A percentile compares a stretch with the other conserved stretches of the same genome.
These are phyloP conservation scores for Usnea hakonensis DNA, from an alignment of 495 filamentous ascomycete species.

Conservation along the genomic window DNA sequence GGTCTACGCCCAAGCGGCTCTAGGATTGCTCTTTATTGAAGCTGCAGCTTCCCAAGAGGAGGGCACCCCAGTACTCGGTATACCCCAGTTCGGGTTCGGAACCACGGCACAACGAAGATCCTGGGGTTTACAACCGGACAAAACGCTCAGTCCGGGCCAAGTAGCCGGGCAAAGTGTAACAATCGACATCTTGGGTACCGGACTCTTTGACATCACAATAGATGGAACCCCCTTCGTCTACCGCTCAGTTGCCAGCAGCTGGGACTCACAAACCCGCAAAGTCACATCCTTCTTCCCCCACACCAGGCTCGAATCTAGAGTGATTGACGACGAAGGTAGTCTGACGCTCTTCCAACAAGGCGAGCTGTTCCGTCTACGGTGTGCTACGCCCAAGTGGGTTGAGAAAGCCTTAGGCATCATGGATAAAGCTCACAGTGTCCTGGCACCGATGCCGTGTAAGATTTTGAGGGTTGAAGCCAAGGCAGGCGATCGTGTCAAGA, in stretches of 20 bases:
- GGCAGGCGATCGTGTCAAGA: slow-evolving; percentile 72
- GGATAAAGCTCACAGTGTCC: slow-evolving; percentile 72
- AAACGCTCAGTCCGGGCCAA: slow-evolving; percentile 23
- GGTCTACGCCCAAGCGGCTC: slow-evolving; percentile 72
- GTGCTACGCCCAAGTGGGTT: slow-evolving; percentile 67
- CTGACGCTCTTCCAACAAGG: slow-evolving; percentile 80
- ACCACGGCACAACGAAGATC: slow-evolving; percentile 45
- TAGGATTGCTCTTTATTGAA: slow-evolving; percentile 54
- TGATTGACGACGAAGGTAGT: slow-evolving; percentile 55
- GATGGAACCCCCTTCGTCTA: slow-evolving; percentile 37
- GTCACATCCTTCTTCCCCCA: slow-evolving; percentile 61
- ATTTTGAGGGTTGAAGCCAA: slow-evolving; percentile 75
- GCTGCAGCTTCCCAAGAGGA: slow-evolving; percentile 24
- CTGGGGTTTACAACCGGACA: slow-evolving; percentile 45
- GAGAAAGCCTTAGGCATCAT: slow-evolving; percentile 79
- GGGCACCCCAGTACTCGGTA: slow-evolving; percentile 22
- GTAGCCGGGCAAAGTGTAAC: slow-evolving; percentile 50
- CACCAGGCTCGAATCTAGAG: slow-evolving; percentile 70
- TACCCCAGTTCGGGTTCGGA: slow-evolving; percentile 44
- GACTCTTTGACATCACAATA: slow-evolving; percentile 58
- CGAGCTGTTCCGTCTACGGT: slow-evolving; percentile 60
- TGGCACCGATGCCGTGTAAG: slow-evolving; percentile 94
- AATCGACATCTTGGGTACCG: slow-evolving; percentile 55
- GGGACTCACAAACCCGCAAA: slow-evolving; percentile 30
- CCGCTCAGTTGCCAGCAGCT: slow-evolving; percentile 39